Percentiles rank a stretch among this genome's conserved stretches.
Evolutionary conservation across 768 basidiomycete genomes (phyloP).

Genomic region (Gymnopilus junonius): DNA sequence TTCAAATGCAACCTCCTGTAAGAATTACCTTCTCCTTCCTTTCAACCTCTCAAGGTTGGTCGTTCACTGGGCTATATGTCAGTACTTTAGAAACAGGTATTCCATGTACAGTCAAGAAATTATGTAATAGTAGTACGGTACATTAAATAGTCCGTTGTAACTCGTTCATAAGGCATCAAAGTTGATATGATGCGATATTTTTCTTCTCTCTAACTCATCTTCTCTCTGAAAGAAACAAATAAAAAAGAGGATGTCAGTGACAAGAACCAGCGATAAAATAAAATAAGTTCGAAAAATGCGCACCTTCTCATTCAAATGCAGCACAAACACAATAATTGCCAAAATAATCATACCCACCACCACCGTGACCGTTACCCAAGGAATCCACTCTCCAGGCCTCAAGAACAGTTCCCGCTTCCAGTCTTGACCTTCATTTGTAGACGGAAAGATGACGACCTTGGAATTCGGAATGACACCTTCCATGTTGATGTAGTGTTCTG

Average conservation of each 20-base stretch:
- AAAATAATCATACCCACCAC: slow-evolving; percentile 73
- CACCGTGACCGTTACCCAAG: slow-evolving; percentile 93
- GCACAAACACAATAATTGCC: slow-evolving; percentile 79
- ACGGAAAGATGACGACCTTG: slow-evolving; percentile 92
- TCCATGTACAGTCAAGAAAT: not conserved
- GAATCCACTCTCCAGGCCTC: slow-evolving; percentile 96
- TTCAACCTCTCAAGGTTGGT: no score
- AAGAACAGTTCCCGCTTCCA: slow-evolving; percentile 94
- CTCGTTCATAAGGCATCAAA: slow-evolving; percentile 85
- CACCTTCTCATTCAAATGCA: slow-evolving; percentile 95
- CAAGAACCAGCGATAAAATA: not conserved
- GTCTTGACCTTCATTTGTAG: slow-evolving; percentile 51
- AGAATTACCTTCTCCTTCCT: no score
- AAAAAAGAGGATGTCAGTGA: slow-evolving; percentile 6
- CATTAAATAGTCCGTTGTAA: not conserved
- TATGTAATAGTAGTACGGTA: not conserved
- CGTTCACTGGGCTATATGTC: no score
- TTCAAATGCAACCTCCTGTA: no score
- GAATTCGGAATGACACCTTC: slow-evolving; percentile 99
- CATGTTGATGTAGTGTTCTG: slow-evolving; percentile 84
- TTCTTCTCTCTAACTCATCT: slow-evolving; percentile 88
- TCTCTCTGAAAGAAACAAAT: slow-evolving; percentile 64
- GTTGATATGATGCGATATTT: slow-evolving; percentile 94
- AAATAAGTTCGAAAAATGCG: slow-evolving; percentile 23
- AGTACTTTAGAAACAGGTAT: no score